Evolutionary conservation across 2,329 filamentous ascomycete genomes (phyloP), one percentile per base, ranked within the genome.

Genomic region (Talaromyces sp.): DNA sequence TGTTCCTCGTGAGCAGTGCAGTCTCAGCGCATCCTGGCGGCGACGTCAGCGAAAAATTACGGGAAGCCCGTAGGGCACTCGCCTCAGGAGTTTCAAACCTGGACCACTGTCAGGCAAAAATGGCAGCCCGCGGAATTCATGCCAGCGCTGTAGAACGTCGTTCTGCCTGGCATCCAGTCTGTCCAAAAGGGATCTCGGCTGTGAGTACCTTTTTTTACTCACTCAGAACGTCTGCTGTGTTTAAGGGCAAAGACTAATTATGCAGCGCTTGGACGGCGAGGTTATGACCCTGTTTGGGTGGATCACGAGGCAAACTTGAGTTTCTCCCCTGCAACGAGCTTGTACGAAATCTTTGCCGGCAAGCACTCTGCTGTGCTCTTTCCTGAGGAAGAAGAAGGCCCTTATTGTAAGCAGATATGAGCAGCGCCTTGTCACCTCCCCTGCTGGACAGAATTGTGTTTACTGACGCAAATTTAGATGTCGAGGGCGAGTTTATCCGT

Each of bases 401-500:
- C 41, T 45, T 45, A 45, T 19, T 16, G n/a, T 45, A n/a, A 45
- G 41, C 8, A 45, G 16, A 45, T 19, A 19, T 45, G 41, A 45
- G 41, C 3, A 45, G 41, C 16, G 16, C 27, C 16, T 45, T 45
- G 16, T 6, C 8, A 19, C 16, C 41, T 45, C 6, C 27, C 27
- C 27, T 27, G 27, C 27, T 27, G 27, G 27, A 6, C 27, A 27
- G 27, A 27, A 27, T 27, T 27, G 3, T 45, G 5, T 19, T 14
- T 45, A 45, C 41, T 19, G 9, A 45, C 19, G 41, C 41, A 7
- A 19, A 45, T 45, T 45, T 10, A 45, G 41, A 45, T 31, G n/a
- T 35, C 4, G 22, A n/a, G 8, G 3, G 60, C n/a, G 78, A 80
- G 62, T 70, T 76, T 4, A 73, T 80, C 62, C 75, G 78, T 37